Percentiles rank a stretch among this genome's conserved stretches.
Conservation (phyloP, 129 eudicot species). For the Lactuca saligna region DNA sequence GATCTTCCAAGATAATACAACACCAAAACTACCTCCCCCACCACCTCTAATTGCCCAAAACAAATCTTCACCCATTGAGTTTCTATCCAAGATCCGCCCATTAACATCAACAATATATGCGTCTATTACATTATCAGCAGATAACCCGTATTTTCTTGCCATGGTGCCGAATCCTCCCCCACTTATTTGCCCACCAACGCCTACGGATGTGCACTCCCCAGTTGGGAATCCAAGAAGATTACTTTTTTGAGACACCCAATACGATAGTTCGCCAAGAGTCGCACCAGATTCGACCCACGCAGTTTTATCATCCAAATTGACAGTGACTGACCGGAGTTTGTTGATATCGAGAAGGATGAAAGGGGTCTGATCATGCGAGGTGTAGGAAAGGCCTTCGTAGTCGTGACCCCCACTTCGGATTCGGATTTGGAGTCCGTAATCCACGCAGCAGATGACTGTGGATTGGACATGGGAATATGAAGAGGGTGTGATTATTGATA, state of each 20-base stretch:
- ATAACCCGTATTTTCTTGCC: not conserved
- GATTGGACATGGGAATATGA: not conserved
- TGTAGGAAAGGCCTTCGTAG: not conserved
- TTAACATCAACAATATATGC: not conserved
- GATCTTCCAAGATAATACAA: not conserved
- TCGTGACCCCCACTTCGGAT: not conserved
- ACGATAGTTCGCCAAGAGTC: not conserved
- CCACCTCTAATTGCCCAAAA: not conserved
- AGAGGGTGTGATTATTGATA: not conserved
- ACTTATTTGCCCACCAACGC: not conserved
- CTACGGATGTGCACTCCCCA: not conserved
- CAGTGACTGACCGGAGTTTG: not conserved
- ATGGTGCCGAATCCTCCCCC: not conserved
- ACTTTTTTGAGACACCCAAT: conserved; percentile 1
- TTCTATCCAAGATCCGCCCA: not conserved
- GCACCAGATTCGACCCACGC: not conserved
- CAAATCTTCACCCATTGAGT: not conserved
- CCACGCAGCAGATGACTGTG: not conserved
- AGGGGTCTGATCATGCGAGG: not conserved
- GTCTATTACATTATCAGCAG: not conserved
- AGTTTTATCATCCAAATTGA: not conserved
- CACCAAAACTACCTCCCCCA: not conserved
- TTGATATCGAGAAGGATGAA: not conserved
- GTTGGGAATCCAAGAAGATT: not conserved
- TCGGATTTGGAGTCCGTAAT: not conserved